phyloP scores from a whole-genome alignment of 352 stramenopile genomes.

The Pythium volutum region DNA sequence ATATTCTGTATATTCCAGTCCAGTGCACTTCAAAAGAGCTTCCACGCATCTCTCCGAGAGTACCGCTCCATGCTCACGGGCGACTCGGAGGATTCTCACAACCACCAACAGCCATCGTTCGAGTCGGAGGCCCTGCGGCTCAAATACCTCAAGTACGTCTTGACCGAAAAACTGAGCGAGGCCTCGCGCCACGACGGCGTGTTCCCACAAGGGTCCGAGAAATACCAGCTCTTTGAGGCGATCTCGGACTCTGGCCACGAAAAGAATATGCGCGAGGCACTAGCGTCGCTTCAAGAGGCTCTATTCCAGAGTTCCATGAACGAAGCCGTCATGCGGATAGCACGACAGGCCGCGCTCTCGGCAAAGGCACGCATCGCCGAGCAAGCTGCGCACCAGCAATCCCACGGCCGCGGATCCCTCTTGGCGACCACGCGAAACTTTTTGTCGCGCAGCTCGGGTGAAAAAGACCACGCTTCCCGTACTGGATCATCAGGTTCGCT shows the following conservation, averaged over 20 bases:
- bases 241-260: conserved; percentile 47
- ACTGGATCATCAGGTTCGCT: conserved; percentile 23
- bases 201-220: conserved; percentile 64
- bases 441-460: conserved; percentile 37
- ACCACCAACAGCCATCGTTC: conserved; percentile 12
- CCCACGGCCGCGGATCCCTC: conserved; percentile 53
- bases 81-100: conserved; percentile 10
- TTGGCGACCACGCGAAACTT: conserved; percentile 74
- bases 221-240: conserved; percentile 48
- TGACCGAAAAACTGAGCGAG: conserved; percentile 75
- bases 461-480: conserved; percentile 16
- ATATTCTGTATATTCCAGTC: not conserved
- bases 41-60: conserved; percentile 19
- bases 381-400: conserved; percentile 68
- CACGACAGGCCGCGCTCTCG: conserved; percentile 70
- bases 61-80: conserved; percentile 13
- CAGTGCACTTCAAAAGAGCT: conserved; percentile 19
- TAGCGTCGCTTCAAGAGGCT: conserved; percentile 56
- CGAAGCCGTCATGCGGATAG: conserved; percentile 82
- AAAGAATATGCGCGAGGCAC: conserved; percentile 49
- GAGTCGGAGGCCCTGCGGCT: conserved; percentile 25
- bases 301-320: conserved; percentile 74
- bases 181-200: conserved; percentile 63
- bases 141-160: conserved; percentile 73
- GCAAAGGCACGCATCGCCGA: conserved; percentile 82